A percentile compares a stretch with the other conserved stretches of the same genome.
Conservation (phyloP, 805 yeast species). For the Ogataea paraovalis region DNA sequence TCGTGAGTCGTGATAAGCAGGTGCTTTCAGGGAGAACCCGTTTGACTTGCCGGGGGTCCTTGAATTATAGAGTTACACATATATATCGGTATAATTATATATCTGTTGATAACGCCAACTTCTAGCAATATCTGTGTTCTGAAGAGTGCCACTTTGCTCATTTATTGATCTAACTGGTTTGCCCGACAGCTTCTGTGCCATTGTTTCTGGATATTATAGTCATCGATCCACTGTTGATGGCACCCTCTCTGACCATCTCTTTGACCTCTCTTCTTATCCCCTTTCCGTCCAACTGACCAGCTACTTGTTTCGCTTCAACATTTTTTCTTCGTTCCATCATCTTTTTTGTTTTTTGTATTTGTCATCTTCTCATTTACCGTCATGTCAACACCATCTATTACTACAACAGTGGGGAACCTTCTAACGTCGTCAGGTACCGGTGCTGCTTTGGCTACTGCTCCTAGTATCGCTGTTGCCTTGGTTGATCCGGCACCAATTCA, state of each 20-base stretch:
- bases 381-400: neutral
- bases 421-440: constrained; percentile 2
- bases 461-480: constrained; percentile 8
- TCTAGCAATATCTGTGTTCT: too few relatives aligned
- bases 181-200: too few relatives aligned
- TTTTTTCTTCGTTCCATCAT: neutral
- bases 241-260: neutral
- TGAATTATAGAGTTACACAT: too few relatives aligned
- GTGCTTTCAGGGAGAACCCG: too few relatives aligned
- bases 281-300: neutral
- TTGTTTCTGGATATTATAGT: too few relatives aligned
- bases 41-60: too few relatives aligned
- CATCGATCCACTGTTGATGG: too few relatives aligned
- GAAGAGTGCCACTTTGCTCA: too few relatives aligned
- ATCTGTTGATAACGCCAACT: too few relatives aligned
- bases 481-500: constrained; percentile 13
- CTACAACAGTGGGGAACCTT: neutral
- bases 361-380: neutral
- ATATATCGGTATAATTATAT: too few relatives aligned
- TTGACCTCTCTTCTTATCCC: neutral
- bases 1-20: too few relatives aligned
- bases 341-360: neutral
- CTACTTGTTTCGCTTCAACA: neutral
- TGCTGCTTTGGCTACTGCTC: neutral
- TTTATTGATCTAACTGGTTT: too few relatives aligned